Conservation (phyloP, 345 rosid genomes). For the Arabis alpina region DNA sequence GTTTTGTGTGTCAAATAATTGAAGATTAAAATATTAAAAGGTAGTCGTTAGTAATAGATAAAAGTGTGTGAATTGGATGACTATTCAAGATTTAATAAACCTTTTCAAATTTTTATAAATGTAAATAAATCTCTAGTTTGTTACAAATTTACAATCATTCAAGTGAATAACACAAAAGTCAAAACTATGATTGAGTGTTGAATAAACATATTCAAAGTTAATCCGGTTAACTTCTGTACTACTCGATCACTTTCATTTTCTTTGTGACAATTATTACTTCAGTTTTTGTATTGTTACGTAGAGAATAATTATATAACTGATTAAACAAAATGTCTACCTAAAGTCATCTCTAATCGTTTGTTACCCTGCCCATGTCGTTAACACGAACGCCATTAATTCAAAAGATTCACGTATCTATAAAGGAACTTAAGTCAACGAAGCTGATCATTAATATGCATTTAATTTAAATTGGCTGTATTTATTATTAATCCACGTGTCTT, state of each 20-base stretch:
- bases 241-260: constrained; percentile 3
- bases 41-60: too few species aligned
- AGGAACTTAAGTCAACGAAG: constrained; percentile 23
- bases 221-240: not conserved
- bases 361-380: constrained; percentile 30
- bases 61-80: too few species aligned
- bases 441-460: constrained; percentile 10
- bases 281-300: not conserved
- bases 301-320: not conserved
- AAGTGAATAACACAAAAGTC: not conserved
- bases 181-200: not conserved
- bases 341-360: constrained; percentile 17
- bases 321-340: not conserved
- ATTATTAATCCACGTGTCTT: constrained; percentile 6
- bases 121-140: too few species aligned
- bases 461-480: constrained; percentile 7
- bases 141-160: not conserved
- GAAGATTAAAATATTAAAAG: too few species aligned
- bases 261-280: constrained; percentile 6
- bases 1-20: too few species aligned
- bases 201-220: not conserved
- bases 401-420: constrained; percentile 32
- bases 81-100: too few species aligned
- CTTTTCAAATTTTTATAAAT: too few species aligned
- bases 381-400: constrained; percentile 22